A percentile compares a stretch with the other conserved stretches of the same genome.
Evolutionary conservation across 345 rosid genomes (phyloP).

Genomic region (Populus ilicifolia): DNA sequence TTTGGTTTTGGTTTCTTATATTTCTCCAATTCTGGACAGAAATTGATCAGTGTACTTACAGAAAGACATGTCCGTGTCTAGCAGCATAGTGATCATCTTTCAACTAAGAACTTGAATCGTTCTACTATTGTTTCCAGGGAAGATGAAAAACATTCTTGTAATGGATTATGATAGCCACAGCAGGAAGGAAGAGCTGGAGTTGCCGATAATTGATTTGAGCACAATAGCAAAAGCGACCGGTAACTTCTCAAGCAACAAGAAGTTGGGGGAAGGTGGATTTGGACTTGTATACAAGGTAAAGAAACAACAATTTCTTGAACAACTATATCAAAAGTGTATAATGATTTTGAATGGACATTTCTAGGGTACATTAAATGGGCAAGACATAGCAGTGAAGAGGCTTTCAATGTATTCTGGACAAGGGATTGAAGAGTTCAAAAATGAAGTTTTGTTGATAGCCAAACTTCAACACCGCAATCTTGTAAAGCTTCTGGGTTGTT

Average conservation of each 20-base stretch:
- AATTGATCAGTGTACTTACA: too few relatives aligned
- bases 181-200: background rate
- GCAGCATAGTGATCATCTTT: too few relatives aligned
- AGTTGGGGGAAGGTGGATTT: slow-evolving; percentile 9
- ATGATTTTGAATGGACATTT: background rate
- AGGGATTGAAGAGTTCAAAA: slow-evolving; percentile 44
- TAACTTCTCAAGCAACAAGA: background rate
- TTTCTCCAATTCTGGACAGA: too few relatives aligned
- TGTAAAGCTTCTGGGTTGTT: slow-evolving; percentile 37
- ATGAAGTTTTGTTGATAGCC: slow-evolving; percentile 37
- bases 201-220: background rate
- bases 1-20: background rate
- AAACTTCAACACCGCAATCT: slow-evolving; percentile 53
- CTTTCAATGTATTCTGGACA: slow-evolving; percentile 39
- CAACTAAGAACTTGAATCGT: too few relatives aligned
- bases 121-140: background rate
- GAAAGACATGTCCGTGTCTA: too few relatives aligned
- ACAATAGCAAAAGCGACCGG: background rate
- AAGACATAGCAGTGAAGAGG: slow-evolving; percentile 52
- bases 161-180: background rate
- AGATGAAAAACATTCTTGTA: background rate
- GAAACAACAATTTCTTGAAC: background rate
- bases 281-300: slow-evolving; percentile 5
- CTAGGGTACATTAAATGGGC: slow-evolving; percentile 38
- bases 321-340: too few relatives aligned